phyloP scores from a whole-genome alignment of 139 green algal species.

The Chlorella sorokiniana region DNA sequence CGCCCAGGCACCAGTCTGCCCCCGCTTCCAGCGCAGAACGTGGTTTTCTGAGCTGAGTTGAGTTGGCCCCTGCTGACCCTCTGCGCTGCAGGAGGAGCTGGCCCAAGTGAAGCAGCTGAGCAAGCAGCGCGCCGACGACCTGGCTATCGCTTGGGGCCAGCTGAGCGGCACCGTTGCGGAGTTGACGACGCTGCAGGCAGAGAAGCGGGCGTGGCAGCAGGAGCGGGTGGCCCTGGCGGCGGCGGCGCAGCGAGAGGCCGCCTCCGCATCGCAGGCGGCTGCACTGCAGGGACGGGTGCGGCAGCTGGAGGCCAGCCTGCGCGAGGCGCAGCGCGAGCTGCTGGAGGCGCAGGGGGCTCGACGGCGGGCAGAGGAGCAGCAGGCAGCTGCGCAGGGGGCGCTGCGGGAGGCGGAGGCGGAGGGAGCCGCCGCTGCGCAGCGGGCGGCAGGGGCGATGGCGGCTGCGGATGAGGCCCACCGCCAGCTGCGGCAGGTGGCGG shows the following conservation, averaged over 20 bases:
- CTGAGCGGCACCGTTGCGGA: no score
- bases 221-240: neutral
- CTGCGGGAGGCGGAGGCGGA: neutral
- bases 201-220: neutral
- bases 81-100: no score
- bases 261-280: neutral
- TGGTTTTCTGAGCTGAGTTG: no score
- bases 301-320: neutral
- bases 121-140: no score
- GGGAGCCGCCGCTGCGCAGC: neutral
- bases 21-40: no score
- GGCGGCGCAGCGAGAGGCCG: neutral
- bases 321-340: neutral
- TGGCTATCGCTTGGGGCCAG: no score
- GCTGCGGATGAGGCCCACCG: neutral
- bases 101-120: no score
- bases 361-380: neutral
- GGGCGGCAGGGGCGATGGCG: neutral
- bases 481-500: neutral
- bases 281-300: neutral
- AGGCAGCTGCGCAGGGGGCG: neutral
- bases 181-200: no score
- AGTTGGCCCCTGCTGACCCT: no score
- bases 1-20: no score
- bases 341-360: neutral